A percentile compares a stretch with the other conserved stretches of the same genome.
Conservation (phyloP, 2,329 filamentous ascomycete species). For the Aspergillus sp. region DNA sequence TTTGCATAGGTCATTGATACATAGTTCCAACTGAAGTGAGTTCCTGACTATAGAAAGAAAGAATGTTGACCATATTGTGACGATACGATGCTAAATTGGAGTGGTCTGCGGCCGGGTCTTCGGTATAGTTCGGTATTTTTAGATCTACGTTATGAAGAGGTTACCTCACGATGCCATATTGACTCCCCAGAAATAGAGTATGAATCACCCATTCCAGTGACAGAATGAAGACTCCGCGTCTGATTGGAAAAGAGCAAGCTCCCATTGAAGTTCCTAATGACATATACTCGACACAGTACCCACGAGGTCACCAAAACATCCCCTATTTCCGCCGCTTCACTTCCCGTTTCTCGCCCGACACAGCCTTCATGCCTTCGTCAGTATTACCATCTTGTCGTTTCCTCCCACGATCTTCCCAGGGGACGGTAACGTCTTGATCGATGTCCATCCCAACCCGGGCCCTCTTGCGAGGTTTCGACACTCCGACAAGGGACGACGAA, state of each 20-base stretch:
- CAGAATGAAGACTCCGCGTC: neutral
- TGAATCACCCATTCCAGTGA: neutral
- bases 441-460: conserved; percentile 5
- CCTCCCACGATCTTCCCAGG: neutral
- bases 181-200: neutral
- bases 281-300: neutral
- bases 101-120: too few species aligned
- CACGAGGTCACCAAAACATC: too few species aligned
- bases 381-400: neutral
- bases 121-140: too few species aligned
- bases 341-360: neutral
- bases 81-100: too few species aligned
- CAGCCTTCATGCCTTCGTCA: neutral
- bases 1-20: too few species aligned
- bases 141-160: too few species aligned
- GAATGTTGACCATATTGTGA: too few species aligned
- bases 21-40: too few species aligned
- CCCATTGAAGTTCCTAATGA: neutral
- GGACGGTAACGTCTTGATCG: neutral
- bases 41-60: too few species aligned
- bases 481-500: conserved; percentile 10
- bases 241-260: too few species aligned
- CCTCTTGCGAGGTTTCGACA: conserved; percentile 16
- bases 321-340: neutral
- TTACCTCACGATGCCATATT: neutral